Percentiles rank a stretch among this genome's conserved stretches.
phyloP scores from a whole-genome alignment of 306 rosid genomes.

The Medicago lupulina region DNA sequence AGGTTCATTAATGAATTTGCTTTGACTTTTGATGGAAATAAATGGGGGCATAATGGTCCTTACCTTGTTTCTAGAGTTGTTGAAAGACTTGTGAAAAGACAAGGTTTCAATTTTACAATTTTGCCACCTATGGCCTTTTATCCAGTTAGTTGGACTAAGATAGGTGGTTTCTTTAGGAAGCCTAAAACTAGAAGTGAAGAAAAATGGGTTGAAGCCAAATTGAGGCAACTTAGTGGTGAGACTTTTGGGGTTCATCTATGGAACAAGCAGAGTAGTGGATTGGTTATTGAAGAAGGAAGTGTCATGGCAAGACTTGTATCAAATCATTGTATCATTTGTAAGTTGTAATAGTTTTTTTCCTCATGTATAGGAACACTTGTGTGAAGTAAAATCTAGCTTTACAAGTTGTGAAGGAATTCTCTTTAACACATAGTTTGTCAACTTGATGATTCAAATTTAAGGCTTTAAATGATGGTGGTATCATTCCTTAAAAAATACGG shows the following conservation, averaged over 20 bases:
- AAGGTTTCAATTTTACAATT: conserved; percentile 52
- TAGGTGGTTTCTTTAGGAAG: conserved; percentile 55
- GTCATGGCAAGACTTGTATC: conserved; percentile 59
- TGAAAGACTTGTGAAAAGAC: conserved; percentile 39
- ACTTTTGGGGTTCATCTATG: conserved; percentile 77
- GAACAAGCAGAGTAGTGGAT: conserved; percentile 69
- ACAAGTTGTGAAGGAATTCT: conserved; percentile 17
- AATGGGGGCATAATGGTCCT: conserved; percentile 92
- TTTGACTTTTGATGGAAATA: conserved; percentile 73
- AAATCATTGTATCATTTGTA: conserved; percentile 61
- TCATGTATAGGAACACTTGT: conserved; percentile 33
- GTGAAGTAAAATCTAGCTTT: conserved; percentile 9
- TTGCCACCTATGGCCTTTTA: conserved; percentile 70
- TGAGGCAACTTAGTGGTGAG: conserved; percentile 55
- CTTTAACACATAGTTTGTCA: conserved; percentile 2
- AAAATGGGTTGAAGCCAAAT: conserved; percentile 62
- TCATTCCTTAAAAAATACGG: too few species aligned
- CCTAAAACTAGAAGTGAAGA: conserved; percentile 46
- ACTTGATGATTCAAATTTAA: not conserved
- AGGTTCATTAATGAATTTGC: conserved; percentile 76
- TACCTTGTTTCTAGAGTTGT: conserved; percentile 84
- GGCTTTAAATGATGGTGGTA: not conserved
- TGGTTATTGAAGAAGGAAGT: conserved; percentile 72
- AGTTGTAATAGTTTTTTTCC: conserved; percentile 22
- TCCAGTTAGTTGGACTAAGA: conserved; percentile 66